Evolutionary conservation across 2,329 filamentous ascomycete genomes (phyloP), one percentile per base, ranked within the genome.

Genomic region (Scortechinia acanthostroma): DNA sequence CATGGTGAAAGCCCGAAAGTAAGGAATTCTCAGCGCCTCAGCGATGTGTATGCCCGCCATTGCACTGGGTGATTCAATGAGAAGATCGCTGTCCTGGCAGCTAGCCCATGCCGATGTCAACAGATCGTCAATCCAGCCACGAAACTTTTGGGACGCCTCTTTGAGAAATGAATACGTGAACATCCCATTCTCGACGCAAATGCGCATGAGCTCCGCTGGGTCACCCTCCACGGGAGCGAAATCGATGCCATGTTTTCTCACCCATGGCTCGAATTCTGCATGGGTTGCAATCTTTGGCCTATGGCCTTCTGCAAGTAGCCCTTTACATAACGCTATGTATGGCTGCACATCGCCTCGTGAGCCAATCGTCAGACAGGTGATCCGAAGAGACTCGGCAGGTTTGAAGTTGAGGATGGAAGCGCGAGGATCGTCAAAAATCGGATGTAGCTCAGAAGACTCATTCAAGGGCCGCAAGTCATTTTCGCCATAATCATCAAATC

Each of bases 41-140:
- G 93, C 93, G 52, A 98, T 95, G 61, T 98, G 93, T 45, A 98
- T 95, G 21, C 93, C 93, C 1, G 86, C 90, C 93, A 98, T 98
- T 14, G 93, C 90, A 47, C 88, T 95, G 0, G 93, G 93, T 42
- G 88, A 95, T 61, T 98, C 93, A 49, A 98, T 95, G 30, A 98
- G 71, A 22, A 98, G 69, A 59, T 98, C 91, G 2, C 86, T 86
- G 20, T 83, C 86, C 61, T 95, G 80, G 56, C 91, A 97, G 1
- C 89, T 89, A 37, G 68, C 64, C 81, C 86, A 97, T 0, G 90
- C 83, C 15, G 89, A 91, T 15, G 74, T 75, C 25, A 96, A 78
- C 19, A 98, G 76, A 37, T 89, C 86, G 54, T 97, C 91, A 16
- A 98, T 82, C 91, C 93, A 98, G n/a, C 82, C 85, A 45, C 93